Conservation (phyloP, 768 basidiomycete genomes). For the Tylopilus rubrobrunneus region DNA sequence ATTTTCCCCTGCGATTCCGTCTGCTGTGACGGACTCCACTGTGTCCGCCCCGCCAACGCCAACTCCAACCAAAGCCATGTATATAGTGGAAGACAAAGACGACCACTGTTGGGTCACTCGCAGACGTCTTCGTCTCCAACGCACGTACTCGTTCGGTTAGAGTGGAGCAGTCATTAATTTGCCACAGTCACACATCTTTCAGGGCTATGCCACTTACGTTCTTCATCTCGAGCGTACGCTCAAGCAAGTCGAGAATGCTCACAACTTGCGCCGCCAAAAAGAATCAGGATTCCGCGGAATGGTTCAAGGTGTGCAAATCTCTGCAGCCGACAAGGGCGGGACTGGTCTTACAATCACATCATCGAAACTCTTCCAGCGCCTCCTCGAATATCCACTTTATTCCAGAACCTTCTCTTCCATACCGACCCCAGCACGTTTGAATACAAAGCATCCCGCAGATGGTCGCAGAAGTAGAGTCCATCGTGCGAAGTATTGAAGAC, state of each 20-base stretch:
- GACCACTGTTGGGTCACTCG: slow-evolving; percentile 68
- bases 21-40: background rate
- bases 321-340: slow-evolving; percentile 83
- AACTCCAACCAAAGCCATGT: slow-evolving; percentile 9
- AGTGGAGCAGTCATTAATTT: slow-evolving; percentile 16
- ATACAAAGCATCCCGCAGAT: slow-evolving; percentile 92
- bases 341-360: slow-evolving; percentile 92
- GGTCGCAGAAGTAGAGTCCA: slow-evolving; percentile 95
- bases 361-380: slow-evolving; percentile 94
- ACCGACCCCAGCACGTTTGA: slow-evolving; percentile 97
- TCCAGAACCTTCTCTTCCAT: slow-evolving; percentile 95
- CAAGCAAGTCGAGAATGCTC: slow-evolving; percentile 78
- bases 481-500: slow-evolving; percentile 95
- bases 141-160: slow-evolving; percentile 46
- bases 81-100: slow-evolving; percentile 1
- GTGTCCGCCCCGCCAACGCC: slow-evolving; percentile 4
- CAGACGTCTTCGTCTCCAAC: slow-evolving; percentile 94
- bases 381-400: slow-evolving; percentile 96
- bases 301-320: slow-evolving; percentile 72
- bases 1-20: background rate
- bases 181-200: slow-evolving; percentile 82
- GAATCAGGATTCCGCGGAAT: slow-evolving; percentile 76
- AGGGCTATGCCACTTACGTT: slow-evolving; percentile 92
- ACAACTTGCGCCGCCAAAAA: slow-evolving; percentile 61
- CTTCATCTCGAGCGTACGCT: slow-evolving; percentile 91